Evolutionary conservation across 1,139 yeast species (phyloP), one percentile per base, ranked within the genome.

Genomic region (Diutina pseudorugosa): DNA sequence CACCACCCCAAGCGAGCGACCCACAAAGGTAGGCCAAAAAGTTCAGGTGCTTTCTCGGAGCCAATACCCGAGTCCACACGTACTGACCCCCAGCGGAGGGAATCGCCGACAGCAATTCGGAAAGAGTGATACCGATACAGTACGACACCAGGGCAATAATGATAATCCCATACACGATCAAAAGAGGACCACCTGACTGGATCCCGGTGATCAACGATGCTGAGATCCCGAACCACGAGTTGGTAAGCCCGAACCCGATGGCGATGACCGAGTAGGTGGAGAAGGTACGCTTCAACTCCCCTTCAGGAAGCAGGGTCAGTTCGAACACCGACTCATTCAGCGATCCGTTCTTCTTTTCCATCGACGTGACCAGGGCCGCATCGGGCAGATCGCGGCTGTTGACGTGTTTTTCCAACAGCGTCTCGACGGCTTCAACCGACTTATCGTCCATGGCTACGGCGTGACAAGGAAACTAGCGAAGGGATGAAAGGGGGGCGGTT

Each of bases 221-320:
- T 16, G 84, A 79, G 53, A 81, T 79, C 55, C 87, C 86, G 56
- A 80, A 79, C 87, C 87, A 82, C 8, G 85, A 80, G 66, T 82
- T 82, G 27, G 88, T 82, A 54, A 83, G 65, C 23, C 86, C 86
- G 60, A 83, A 83, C 4, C 87, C 87, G 55, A 82, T 83, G 55
- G 85, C 85, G 25, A 74, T 66, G 8, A 82, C 72, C 1, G 84
- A 77, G 68, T 78, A 71, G 48, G 77, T 69, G 20, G 79, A 71
- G 57, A 79, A 80, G 53, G 72, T 74, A 60, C 80, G 72, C 54
- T 73, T 71, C 55, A 78, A 68, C 55, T 74, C 72, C 23, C 49
- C 49, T 16, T 25, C 20, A 1, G 49, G 40, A 4, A 45, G n/a
- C 40, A 16, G 23, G 20, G 49, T 45, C 40, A 27, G 41, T 8